Conservation (phyloP, 805 yeast species). For the Saccharomyces paradoxus region DNA sequence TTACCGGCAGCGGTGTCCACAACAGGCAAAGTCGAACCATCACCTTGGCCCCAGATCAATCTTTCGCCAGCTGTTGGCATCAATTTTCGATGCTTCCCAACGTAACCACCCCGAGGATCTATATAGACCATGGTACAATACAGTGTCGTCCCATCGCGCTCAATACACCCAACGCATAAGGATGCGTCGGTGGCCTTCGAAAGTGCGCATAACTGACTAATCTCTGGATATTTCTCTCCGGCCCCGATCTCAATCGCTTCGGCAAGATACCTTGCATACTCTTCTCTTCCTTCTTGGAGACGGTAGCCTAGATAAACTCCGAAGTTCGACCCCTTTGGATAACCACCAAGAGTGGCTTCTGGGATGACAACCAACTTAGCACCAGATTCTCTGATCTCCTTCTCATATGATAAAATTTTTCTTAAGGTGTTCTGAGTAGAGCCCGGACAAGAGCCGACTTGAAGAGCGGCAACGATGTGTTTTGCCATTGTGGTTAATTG, state of each 20-base stretch:
- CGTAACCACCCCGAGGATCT: conserved; percentile 33
- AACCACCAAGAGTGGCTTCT: conserved; percentile 41
- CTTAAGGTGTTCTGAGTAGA: conserved; percentile 34
- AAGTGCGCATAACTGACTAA: conserved; percentile 29
- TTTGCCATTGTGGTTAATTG: conserved; percentile 19
- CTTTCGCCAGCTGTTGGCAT: conserved; percentile 41
- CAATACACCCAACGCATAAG: conserved; percentile 36
- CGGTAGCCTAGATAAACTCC: conserved; percentile 39
- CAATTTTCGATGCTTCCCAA: conserved; percentile 38
- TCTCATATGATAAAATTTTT: conserved; percentile 34
- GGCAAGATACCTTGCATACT: conserved; percentile 31
- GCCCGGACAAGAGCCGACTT: conserved; percentile 34
- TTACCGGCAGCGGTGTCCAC: conserved; percentile 32
- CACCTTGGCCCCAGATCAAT: conserved; percentile 40
- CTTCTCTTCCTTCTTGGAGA: conserved; percentile 35
- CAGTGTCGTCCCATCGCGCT: conserved; percentile 32
- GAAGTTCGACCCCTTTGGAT: conserved; percentile 38
- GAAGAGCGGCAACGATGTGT: conserved; percentile 36
- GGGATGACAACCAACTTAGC: conserved; percentile 38
- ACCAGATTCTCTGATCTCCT: conserved; percentile 27
- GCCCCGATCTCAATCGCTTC: conserved; percentile 33
- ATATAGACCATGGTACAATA: conserved; percentile 37
- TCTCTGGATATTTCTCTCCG: conserved; percentile 25
- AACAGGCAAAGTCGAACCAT: conserved; percentile 37
- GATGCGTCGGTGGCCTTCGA: conserved; percentile 31